Evolutionary conservation across 495 filamentous ascomycete genomes (phyloP).

Genomic region (Rusavskia elegans): DNA sequence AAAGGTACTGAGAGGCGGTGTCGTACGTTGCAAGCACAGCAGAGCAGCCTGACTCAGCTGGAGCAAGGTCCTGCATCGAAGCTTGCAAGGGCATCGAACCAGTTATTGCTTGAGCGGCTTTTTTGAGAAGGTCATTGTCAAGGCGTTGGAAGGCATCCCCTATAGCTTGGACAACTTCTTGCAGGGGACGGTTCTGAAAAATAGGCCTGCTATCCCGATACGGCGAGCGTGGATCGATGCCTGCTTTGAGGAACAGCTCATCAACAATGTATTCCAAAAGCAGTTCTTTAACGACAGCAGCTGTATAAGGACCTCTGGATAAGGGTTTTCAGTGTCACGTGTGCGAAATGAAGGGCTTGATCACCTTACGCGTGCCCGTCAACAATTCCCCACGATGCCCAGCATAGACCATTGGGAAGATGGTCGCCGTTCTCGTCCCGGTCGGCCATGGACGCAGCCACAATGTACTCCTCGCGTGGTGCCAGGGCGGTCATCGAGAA

Average conservation of each 20-base stretch:
- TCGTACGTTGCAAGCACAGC: slow-evolving; percentile 43
- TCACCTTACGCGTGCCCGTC: slow-evolving; percentile 27
- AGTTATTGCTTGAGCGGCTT: slow-evolving; percentile 17
- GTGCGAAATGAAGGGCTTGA: no score
- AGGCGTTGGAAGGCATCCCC: slow-evolving; percentile 30
- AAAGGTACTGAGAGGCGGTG: slow-evolving; percentile 26
- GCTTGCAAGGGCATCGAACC: slow-evolving; percentile 14
- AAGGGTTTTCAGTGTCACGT: no score
- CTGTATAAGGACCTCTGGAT: no score
- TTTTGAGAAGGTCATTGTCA: slow-evolving; percentile 32
- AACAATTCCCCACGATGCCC: slow-evolving; percentile 23
- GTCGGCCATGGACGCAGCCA: slow-evolving; percentile 15
- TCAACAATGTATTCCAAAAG: no score
- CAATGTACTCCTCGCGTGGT: slow-evolving; percentile 20
- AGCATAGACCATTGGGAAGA: no score
- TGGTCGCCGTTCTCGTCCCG: no score
- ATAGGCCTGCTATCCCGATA: background rate
- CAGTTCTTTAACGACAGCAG: no score
- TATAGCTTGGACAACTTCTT: slow-evolving; percentile 25
- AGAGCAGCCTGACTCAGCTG: slow-evolving; percentile 40
- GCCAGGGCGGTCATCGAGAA: background rate
- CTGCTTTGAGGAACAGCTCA: no score
- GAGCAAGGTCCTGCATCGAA: slow-evolving; percentile 21
- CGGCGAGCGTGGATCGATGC: no score
- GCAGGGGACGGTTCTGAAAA: slow-evolving; percentile 3